A percentile compares a stretch with the other conserved stretches of the same genome.
Conservation (phyloP, 768 basidiomycete genomes). For the Agaricus bisporus region DNA sequence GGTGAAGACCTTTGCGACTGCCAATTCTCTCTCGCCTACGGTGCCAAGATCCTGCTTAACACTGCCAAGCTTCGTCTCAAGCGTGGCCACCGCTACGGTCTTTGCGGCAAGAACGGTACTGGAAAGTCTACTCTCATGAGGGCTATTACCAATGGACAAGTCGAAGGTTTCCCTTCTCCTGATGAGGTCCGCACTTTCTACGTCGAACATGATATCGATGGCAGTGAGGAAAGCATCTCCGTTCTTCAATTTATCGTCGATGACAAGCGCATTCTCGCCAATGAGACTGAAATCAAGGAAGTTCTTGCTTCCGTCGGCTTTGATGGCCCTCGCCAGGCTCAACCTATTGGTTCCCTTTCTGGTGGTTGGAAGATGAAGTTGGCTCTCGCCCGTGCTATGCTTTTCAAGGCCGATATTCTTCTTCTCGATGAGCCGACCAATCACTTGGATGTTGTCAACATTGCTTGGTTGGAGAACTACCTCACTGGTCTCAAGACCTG, state of each 20-base stretch:
- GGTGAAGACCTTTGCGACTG: conserved; percentile 99
- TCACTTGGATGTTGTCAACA: conserved; percentile 95
- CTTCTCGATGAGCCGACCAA: conserved; percentile 96
- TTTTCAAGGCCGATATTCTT: conserved; percentile 97
- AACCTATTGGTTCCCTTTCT: conserved; percentile 84
- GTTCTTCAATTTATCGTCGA: conserved; percentile 82
- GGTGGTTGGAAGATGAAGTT: conserved; percentile 99
- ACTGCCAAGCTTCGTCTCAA: conserved; percentile 95
- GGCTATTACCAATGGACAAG: conserved; percentile 91
- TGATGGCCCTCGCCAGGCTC: conserved; percentile 76
- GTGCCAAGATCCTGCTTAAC: conserved; percentile 97
- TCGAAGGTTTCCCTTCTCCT: conserved; percentile 97
- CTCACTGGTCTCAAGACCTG: conserved; percentile 81
- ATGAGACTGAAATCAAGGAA: conserved; percentile 64
- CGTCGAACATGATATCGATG: conserved; percentile 98
- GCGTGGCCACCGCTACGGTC: conserved; percentile 97
- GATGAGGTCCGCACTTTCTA: conserved; percentile 98
- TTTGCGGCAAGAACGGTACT: conserved; percentile 98
- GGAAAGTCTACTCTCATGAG: conserved; percentile 95
- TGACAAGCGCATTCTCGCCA: conserved; percentile 77
- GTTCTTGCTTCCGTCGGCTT: conserved; percentile 92
- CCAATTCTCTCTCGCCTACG: conserved; percentile 97
- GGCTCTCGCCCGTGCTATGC: conserved; percentile 92
- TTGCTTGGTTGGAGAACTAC: conserved; percentile 96
- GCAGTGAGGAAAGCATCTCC: conserved; percentile 86